Conservation (phyloP, 495 filamentous ascomycete species). For the Podospora comata region DNA sequence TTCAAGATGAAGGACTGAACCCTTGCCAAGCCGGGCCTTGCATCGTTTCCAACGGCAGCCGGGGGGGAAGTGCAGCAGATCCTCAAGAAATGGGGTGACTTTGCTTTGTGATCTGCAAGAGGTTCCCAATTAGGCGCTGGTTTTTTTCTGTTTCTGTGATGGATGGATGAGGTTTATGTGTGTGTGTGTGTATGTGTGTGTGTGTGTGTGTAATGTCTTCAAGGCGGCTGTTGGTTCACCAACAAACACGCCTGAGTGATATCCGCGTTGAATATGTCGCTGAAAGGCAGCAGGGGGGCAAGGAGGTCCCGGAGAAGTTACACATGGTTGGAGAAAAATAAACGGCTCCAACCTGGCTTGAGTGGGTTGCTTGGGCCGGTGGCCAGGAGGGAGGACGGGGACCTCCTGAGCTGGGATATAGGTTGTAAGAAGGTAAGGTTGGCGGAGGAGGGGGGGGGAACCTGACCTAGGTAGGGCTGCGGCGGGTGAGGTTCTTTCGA, state of each 20-base stretch:
- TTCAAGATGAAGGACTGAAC: neutral
- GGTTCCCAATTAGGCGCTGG: neutral
- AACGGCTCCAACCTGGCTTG: neutral
- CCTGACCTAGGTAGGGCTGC: neutral
- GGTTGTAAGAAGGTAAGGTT: neutral
- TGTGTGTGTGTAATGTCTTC: neutral
- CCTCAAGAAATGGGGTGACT: neutral
- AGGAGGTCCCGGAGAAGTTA: neutral
- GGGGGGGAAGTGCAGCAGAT: neutral
- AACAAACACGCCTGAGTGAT: neutral
- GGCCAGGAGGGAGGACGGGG: neutral
- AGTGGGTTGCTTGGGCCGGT: neutral
- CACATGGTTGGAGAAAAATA: neutral
- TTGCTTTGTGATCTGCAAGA: slow-evolving; percentile 1
- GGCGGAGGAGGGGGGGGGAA: neutral
- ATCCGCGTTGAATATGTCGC: neutral
- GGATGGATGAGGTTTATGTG: neutral
- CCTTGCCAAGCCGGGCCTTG: slow-evolving; percentile 1
- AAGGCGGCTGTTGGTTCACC: neutral
- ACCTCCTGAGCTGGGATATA: neutral
- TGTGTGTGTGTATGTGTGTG: no score
- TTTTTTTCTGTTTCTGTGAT: neutral
- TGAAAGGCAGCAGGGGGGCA: neutral
- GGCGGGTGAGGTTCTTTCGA: neutral
- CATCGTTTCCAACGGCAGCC: slow-evolving; percentile 1